Evolutionary conservation across 306 rosid genomes (phyloP).

Genomic region (Begonia masoniana): DNA sequence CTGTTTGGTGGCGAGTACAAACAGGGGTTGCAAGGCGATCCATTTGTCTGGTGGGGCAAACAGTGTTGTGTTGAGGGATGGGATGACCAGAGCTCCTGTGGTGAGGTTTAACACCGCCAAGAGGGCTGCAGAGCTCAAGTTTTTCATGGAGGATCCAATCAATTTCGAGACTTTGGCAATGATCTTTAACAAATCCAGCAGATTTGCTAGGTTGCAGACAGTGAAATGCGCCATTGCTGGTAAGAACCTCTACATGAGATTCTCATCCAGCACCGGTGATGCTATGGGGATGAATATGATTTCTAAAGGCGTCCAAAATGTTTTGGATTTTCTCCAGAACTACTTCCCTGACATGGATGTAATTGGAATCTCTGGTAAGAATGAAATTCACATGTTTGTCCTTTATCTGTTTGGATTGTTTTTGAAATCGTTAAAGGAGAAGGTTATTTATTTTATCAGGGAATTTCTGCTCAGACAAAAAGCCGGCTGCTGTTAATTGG

Average conservation of each 20-base stretch:
- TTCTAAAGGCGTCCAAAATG: constrained; percentile 15
- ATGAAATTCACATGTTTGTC: not conserved
- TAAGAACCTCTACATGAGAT: constrained; percentile 16
- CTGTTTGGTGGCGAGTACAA: constrained; percentile 13
- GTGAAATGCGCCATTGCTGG: constrained; percentile 16
- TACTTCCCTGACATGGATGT: constrained; percentile 15
- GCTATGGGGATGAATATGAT: constrained; percentile 21
- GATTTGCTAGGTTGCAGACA: constrained; percentile 11
- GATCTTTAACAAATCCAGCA: constrained; percentile 9
- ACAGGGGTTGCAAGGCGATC: constrained; percentile 14
- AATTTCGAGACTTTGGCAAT: constrained; percentile 9
- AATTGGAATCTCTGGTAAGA: constrained; percentile 14
- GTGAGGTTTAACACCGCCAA: constrained; percentile 10
- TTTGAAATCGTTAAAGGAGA: not conserved
- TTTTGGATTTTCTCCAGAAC: constrained; percentile 10
- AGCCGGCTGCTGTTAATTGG: constrained; percentile 17
- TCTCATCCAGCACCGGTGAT: constrained; percentile 11
- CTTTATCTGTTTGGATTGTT: not conserved
- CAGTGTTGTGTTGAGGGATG: constrained; percentile 13
- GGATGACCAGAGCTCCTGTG: constrained; percentile 15
- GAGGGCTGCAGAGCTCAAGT: constrained; percentile 13
- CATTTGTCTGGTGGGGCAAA: constrained; percentile 8
- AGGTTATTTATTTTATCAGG: not conserved
- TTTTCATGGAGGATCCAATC: constrained; percentile 5
- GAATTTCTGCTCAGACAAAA: constrained; percentile 13